Evolutionary conservation across 306 rosid species (phyloP).

Genomic region (Prinsepia uniflora): DNA sequence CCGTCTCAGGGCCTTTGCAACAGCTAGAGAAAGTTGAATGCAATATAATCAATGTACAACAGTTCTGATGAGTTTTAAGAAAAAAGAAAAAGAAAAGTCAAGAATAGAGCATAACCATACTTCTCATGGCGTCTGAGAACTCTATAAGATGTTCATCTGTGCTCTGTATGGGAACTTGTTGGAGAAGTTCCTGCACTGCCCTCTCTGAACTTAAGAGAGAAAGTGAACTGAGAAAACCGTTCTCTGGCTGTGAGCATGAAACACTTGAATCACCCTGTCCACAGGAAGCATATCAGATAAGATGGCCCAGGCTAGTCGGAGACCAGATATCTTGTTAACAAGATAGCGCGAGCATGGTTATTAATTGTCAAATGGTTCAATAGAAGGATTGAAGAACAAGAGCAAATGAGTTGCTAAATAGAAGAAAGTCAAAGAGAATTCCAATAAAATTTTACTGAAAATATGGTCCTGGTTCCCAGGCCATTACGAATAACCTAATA

Average conservation of each 20-base stretch:
- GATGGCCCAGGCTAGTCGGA: not conserved
- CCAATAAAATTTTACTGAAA: not conserved
- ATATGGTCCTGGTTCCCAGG: not conserved
- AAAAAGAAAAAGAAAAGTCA: not conserved
- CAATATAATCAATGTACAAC: constrained; percentile 36
- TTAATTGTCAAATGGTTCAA: not conserved
- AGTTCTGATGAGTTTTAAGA: constrained; percentile 14
- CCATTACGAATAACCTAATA: not conserved
- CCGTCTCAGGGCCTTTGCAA: constrained; percentile 81
- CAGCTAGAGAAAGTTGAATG: constrained; percentile 58
- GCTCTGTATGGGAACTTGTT: constrained; percentile 54
- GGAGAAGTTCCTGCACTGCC: constrained; percentile 76
- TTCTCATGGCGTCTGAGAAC: constrained; percentile 95
- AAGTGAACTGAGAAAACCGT: constrained; percentile 52
- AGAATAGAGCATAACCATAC: constrained; percentile 45
- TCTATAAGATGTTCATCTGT: constrained; percentile 88
- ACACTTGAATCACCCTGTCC: constrained; percentile 55
- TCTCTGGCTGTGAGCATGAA: constrained; percentile 53
- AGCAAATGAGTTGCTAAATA: not conserved
- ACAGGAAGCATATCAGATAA: constrained; percentile 24
- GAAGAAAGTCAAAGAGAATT: not conserved
- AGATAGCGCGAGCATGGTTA: not conserved
- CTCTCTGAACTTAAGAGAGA: constrained; percentile 66
- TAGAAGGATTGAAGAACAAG: not conserved
- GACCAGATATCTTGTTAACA: constrained; percentile 1